A percentile compares a stretch with the other conserved stretches of the same genome.
Conservation (phyloP, 495 filamentous ascomycete genomes). For the Talaromyces thailandensis region DNA sequence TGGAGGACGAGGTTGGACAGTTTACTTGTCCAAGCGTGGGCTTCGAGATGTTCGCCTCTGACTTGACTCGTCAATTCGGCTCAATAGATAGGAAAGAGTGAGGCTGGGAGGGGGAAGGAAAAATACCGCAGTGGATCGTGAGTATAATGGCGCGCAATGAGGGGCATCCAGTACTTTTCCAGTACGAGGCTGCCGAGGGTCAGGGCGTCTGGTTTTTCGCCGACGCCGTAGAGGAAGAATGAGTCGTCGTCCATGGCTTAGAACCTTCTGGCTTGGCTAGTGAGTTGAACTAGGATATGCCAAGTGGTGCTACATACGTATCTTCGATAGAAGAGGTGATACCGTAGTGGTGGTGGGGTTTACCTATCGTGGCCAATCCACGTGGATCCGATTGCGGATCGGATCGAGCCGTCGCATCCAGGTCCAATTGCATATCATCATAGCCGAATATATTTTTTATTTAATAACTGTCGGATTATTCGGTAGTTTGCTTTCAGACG, state of each 20-base stretch:
- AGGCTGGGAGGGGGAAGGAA: neutral
- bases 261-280: neutral
- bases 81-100: neutral
- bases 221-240: conserved; percentile 19
- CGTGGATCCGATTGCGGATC: neutral
- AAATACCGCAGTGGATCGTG: conserved; percentile 15
- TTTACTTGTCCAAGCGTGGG: conserved; percentile 12
- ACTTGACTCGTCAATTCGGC: neutral
- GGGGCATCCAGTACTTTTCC: conserved; percentile 22
- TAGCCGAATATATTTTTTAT: too few species aligned
- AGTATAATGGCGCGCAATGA: conserved; percentile 19
- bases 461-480: neutral
- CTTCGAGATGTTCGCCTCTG: conserved; percentile 13
- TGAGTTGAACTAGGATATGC: neutral
- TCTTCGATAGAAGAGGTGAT: neutral
- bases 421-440: neutral
- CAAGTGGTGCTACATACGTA: neutral
- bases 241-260: conserved; percentile 13
- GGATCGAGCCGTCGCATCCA: neutral
- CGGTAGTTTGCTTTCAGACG: neutral
- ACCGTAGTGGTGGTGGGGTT: neutral
- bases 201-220: conserved; percentile 18
- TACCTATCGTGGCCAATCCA: neutral
- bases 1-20: conserved; percentile 14
- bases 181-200: conserved; percentile 18